A percentile compares a stretch with the other conserved stretches of the same genome.
Conservation (phyloP, 805 yeast species). For the Sugiyamaella lignohabitans region DNA sequence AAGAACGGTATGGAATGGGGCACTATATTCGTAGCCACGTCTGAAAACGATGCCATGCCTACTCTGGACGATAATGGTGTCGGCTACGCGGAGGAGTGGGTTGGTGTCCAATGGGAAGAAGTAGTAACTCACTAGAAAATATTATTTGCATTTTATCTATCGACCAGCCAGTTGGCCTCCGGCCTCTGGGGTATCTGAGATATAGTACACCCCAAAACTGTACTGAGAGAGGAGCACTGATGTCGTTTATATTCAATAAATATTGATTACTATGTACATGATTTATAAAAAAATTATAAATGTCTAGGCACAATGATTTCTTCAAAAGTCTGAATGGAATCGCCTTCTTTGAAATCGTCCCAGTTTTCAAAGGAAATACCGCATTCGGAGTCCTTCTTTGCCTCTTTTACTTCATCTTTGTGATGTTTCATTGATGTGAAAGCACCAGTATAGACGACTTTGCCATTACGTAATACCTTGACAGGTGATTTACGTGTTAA, state of each 20-base stretch:
- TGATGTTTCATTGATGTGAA: conserved; percentile 71
- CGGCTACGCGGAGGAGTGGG: conserved; percentile 77
- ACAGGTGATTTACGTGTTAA: conserved; percentile 54
- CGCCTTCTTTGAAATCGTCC: conserved; percentile 68
- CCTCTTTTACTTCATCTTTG: conserved; percentile 71
- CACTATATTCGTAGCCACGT: conserved; percentile 75
- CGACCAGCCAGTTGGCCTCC: not conserved
- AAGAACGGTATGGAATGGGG: conserved; percentile 96
- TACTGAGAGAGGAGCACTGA: too few species aligned
- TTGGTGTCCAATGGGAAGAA: conserved; percentile 81
- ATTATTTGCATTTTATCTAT: not conserved
- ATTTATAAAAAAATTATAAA: conserved; percentile 17
- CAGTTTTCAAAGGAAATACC: conserved; percentile 69
- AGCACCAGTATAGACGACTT: conserved; percentile 48
- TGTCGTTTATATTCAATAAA: not conserved
- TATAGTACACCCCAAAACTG: not conserved
- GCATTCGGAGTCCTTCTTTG: conserved; percentile 83
- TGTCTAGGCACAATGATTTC: conserved; percentile 53
- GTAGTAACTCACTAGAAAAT: not conserved
- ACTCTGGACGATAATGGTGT: conserved; percentile 54
- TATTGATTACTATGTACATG: not conserved
- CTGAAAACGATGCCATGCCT: conserved; percentile 53
- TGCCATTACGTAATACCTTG: conserved; percentile 49
- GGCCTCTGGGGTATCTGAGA: not conserved
- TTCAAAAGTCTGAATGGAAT: conserved; percentile 66